These are phyloP conservation scores for Eutrema salsugineum DNA, from an alignment of 441 rosid genomes.

Conservation along the genomic window DNA sequence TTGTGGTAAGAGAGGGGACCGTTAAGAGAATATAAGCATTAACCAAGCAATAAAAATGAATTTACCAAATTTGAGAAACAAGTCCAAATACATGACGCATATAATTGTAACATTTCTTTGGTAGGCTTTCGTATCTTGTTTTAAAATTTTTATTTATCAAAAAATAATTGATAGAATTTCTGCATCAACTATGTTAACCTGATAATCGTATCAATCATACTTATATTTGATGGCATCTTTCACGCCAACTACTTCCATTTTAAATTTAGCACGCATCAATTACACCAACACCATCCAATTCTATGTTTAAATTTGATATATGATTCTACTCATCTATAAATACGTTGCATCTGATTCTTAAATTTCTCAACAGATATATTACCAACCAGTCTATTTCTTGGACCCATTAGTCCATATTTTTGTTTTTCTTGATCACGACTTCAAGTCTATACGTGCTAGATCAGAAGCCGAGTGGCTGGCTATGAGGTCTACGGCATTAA, in stretches of 20 bases:
- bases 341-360: slow-evolving; percentile 1
- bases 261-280: background rate
- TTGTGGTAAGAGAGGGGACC: too few relatives aligned
- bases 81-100: too few relatives aligned
- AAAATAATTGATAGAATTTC: too few relatives aligned
- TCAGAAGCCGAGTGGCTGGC: slow-evolving; percentile 10
- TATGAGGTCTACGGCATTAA: background rate
- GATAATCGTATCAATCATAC: background rate
- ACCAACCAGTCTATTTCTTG: background rate
- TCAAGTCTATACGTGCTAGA: background rate
- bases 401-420: background rate
- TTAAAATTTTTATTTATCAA: too few relatives aligned
- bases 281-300: background rate
- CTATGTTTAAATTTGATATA: background rate
- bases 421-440: background rate
- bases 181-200: background rate
- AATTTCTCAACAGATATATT: background rate
- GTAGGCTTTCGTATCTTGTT: too few relatives aligned
- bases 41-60: too few relatives aligned
- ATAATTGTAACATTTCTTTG: too few relatives aligned
- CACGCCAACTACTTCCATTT: background rate
- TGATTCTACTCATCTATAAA: background rate
- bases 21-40: too few relatives aligned
- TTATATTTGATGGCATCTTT: background rate
- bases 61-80: too few relatives aligned